These are phyloP conservation scores for Allium fistulosum DNA, from an alignment of 106 monocot genomes.

Conservation along the genomic window DNA sequence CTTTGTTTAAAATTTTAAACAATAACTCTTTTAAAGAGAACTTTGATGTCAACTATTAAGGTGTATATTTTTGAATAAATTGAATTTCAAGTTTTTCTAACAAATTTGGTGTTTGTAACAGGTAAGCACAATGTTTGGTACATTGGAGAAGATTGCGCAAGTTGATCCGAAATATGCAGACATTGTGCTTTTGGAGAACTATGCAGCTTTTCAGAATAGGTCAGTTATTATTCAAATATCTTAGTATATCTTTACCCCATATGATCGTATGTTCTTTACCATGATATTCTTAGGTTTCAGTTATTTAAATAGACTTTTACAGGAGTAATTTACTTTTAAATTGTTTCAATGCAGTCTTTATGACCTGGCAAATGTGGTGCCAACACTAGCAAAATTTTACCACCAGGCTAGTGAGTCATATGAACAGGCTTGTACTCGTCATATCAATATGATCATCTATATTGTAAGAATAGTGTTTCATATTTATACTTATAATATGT, in stretches of 20 bases:
- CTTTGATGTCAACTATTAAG: too few relatives aligned
- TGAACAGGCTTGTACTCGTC: conserved; percentile 87
- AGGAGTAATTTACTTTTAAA: conserved; percentile 1
- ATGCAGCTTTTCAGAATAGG: conserved; percentile 99
- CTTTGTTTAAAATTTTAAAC: too few relatives aligned
- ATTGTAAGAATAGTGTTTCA: conserved; percentile 49
- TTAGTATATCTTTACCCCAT: not conserved
- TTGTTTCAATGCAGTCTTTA: conserved; percentile 68
- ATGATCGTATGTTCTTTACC: too few relatives aligned
- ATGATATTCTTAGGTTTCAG: too few relatives aligned
- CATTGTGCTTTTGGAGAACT: conserved; percentile 89
- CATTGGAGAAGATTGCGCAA: conserved; percentile 94
- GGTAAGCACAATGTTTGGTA: conserved; percentile 92
- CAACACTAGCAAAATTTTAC: conserved; percentile 92
- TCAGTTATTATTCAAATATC: conserved; percentile 11
- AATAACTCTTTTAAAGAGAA: too few relatives aligned
- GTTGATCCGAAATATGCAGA: conserved; percentile 75
- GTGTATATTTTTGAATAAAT: too few relatives aligned
- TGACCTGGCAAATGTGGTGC: conserved; percentile 95
- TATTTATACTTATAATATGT: conserved; percentile 78
- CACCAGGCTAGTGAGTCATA: conserved; percentile 98
- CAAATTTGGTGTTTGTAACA: conserved; percentile 14
- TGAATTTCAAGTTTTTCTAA: not conserved
- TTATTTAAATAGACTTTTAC: not conserved
- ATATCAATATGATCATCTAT: conserved; percentile 76